Conservation (phyloP, 306 rosid genomes). For the Bauhinia variegata region DNA sequence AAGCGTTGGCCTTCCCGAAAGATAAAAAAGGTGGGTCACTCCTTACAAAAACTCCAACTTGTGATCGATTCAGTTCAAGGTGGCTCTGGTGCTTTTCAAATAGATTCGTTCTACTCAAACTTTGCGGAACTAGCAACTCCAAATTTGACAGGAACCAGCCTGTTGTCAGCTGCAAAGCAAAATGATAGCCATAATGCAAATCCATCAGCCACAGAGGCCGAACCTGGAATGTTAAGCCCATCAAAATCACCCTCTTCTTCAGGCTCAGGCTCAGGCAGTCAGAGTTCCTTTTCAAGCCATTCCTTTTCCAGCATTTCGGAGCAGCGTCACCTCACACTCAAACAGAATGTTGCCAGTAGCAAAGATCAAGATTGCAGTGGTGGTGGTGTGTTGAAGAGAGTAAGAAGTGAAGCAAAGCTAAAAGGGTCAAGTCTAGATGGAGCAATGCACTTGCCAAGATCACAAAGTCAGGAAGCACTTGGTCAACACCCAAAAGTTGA, state of each 20-base stretch:
- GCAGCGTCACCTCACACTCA: constrained; percentile 40
- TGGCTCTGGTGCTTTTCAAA: constrained; percentile 80
- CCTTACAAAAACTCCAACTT: constrained; percentile 84
- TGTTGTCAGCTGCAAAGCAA: constrained; percentile 61
- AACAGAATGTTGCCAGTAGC: constrained; percentile 35
- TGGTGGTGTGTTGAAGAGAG: constrained; percentile 57
- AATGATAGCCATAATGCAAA: constrained; percentile 47
- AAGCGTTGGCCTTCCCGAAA: constrained; percentile 98
- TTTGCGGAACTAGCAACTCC: constrained; percentile 82
- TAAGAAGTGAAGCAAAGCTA: constrained; percentile 72
- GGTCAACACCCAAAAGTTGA: constrained; percentile 43
- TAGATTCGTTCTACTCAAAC: constrained; percentile 76
- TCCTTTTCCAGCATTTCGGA: constrained; percentile 69
- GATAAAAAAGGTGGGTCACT: constrained; percentile 96
- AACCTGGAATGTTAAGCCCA: constrained; percentile 48
- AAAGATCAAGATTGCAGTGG: constrained; percentile 47
- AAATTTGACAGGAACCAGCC: constrained; percentile 54
- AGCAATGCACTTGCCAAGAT: constrained; percentile 49
- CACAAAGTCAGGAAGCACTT: constrained; percentile 66
- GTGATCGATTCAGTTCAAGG: constrained; percentile 94
- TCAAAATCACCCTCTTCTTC: constrained; percentile 73
- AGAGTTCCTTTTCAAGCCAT: constrained; percentile 77
- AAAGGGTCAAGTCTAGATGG: constrained; percentile 45
- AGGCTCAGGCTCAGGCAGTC: constrained; percentile 67
- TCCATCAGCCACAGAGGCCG: constrained; percentile 46